Evolutionary conservation across 805 yeast species (phyloP), one percentile per base, ranked within the genome.

Genomic region (Priceomyces fermenticarens): DNA sequence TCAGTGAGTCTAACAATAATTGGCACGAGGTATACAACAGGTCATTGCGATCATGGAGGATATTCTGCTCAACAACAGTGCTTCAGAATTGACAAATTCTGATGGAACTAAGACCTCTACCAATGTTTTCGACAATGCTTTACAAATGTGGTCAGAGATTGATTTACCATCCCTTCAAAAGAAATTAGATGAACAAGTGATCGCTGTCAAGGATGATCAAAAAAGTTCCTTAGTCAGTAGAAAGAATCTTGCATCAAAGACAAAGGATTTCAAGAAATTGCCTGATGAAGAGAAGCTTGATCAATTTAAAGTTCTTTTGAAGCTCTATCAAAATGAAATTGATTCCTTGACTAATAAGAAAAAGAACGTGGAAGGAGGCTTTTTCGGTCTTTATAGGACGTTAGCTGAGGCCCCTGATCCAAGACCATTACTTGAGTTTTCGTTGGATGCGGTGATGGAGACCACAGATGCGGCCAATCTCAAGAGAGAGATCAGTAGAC

Each of bases 371-470:
- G 98, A 93, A 54, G 69, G 74, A 30, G 73, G 81, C 25, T 84
- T 93, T 54, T 78, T 89, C 57, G 80, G 81, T 13, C 70, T 87
- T 15, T 91, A 91, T 65, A 70, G 87, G 41, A 70, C 80, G 11
- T 65, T 91, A 4, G 87, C 89, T 4, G 96, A 90, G 58, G 90
- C 95, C 0, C 97, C 97, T 0, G 97, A 91, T 64, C 98, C 98
- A 1, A 78, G 75, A 46, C 95, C 96, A 3, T 61, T 90, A 32
- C 65, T 91, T 43, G 85, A 85, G 51, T 74, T 80, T 30, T 78
- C 90, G 1, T 57, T 85, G 20, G 87, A 82, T 37, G 77, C 87
- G 4, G 78, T 84, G 6, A 60, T 73, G 3, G 74, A 77, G 13
- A 68, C 74, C 1, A 67, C 74, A 14, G 88, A 85, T 39, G 64